Evolutionary conservation across 129 eudicot species (phyloP), one percentile per base, ranked within the genome.

Genomic region (Pseudognaphalium luteoalbum): DNA sequence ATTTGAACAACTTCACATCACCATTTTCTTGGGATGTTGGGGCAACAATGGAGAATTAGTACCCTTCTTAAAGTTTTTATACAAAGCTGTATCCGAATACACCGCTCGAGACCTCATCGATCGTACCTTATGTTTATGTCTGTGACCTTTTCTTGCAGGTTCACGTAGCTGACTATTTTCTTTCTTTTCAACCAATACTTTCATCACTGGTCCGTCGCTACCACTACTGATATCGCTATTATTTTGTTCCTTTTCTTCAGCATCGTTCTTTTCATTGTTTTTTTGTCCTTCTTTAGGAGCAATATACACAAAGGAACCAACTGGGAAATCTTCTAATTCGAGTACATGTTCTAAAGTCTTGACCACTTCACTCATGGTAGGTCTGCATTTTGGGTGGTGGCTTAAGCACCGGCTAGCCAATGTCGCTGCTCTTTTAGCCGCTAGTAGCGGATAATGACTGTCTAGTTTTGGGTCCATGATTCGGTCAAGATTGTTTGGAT

Each of bases 391-490:
- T 0, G 89, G 82, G 30, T 80, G 83, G 73, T 85, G 87, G 81
- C 89, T 88, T 44, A 88, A 66, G 75, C 92, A 88, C 71, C 84
- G 84, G 70, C 85, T 78, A 71, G 89, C 92, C 85, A 88, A 72
- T 66, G 63, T 41, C 14, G 84, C 87, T 4, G 84, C 86, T 58
- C 58, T 79, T 69, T 78, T 81, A 7, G 89, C 92, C 57, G 82
- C 92, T 75, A 70, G 66, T 30, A 54, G 25, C 1, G 92, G 87
- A 70, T 80, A 88, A 2, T 81, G 84, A 2, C 83, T 81, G 51
- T 85, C 89, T 57, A 88, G 89, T 80, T 84, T 88, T 11, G 86
- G 86, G 79, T 88, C 92, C 86, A 88, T 81, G 60, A 88, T 78
- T 44, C 75, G 57, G 41, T 85, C 84, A 59, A 88, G 81, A 70